Base-by-base conservation (phyloP, 805 yeast genomes). In the Kluyveromyces nonfermentans region DNA sequence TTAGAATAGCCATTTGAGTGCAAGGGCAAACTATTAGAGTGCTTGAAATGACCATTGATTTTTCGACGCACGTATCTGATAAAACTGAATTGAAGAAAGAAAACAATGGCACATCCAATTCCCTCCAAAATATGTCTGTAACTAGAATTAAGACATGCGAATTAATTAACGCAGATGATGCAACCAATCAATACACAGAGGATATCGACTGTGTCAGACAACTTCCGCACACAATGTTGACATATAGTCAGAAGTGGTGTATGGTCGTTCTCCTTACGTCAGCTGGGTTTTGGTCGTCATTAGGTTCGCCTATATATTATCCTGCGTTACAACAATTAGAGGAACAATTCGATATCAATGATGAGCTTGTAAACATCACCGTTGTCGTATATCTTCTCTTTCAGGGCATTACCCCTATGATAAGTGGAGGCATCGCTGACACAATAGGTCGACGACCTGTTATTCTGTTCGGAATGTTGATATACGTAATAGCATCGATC, bases 251-350 rank as follows among this genome's bases (percentile, higher is more conserved):
- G 40, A 58, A 62, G 41, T 62, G 64, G 62, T 43, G 42, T 7
- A 60, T 60, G 61, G 62, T 62, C 2, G 52, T 52, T 1, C 41
- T 62, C 18, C 44, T 62, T 25, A 58, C 63, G 2, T 54, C 57
- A 47, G 59, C 62, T 30, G 64, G 85, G 0, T 65, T 78, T 43
- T 81, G 85, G 74, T 84, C 94, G 3, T 71, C 93, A 0, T 63
- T 83, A 4, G 78, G 88, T 1, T 75, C 85, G 48, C 87, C 94
- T 2, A 83, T 86, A 16, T 87, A 83, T 58, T 81, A 85, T 63
- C 95, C 95, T 0, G 87, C 89, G 0, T 64, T 87, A 20, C 76
- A 80, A 2, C 70, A 72, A 20, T 62, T 87, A 18, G 76, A 78
- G 36, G 51, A 60, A 2, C 63, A 75, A 32, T 83, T 87, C 53